These are phyloP conservation scores for Kwoniella botswanensis DNA, from an alignment of 768 basidiomycete genomes.

Conservation along the genomic window DNA sequence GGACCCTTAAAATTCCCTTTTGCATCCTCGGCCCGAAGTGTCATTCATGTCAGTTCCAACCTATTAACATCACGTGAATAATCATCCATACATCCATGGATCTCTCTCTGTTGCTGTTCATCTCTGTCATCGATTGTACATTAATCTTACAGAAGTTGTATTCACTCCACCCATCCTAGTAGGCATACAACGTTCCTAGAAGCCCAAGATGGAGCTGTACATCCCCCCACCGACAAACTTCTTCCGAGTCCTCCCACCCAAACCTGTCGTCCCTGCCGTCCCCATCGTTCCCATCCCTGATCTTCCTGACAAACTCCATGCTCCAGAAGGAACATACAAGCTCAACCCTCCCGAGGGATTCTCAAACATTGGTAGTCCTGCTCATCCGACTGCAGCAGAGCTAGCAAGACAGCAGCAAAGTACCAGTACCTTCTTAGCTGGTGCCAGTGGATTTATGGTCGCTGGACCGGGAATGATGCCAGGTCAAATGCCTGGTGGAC, in stretches of 20 bases:
- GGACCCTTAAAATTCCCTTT: too few relatives aligned
- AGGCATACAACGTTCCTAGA: too few relatives aligned
- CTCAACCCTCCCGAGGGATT: slow-evolving; percentile 36
- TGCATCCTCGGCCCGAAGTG: too few relatives aligned
- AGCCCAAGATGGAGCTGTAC: slow-evolving; percentile 47
- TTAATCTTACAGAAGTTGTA: too few relatives aligned
- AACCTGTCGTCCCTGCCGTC: slow-evolving; percentile 48
- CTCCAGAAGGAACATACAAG: slow-evolving; percentile 52
- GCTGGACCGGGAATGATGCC: slow-evolving; percentile 30
- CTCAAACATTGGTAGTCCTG: slow-evolving; percentile 39
- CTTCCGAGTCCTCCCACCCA: slow-evolving; percentile 44
- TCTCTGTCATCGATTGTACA: too few relatives aligned
- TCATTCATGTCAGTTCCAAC: too few relatives aligned
- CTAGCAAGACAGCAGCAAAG: slow-evolving; percentile 14
- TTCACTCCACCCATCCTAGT: too few relatives aligned
- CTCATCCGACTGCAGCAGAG: slow-evolving; percentile 34
- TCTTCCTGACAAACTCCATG: slow-evolving; percentile 45
- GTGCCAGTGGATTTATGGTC: slow-evolving; percentile 44
- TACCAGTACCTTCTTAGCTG: slow-evolving; percentile 31
- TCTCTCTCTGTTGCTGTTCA: too few relatives aligned
- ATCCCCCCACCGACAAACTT: slow-evolving; percentile 47
- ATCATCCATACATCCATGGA: too few relatives aligned
- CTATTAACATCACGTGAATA: too few relatives aligned
- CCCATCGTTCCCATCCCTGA: slow-evolving; percentile 50
- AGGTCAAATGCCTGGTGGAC: slow-evolving; percentile 22